Conservation (phyloP, 2,329 filamentous ascomycete genomes). For the Calonectria henricotiae region DNA sequence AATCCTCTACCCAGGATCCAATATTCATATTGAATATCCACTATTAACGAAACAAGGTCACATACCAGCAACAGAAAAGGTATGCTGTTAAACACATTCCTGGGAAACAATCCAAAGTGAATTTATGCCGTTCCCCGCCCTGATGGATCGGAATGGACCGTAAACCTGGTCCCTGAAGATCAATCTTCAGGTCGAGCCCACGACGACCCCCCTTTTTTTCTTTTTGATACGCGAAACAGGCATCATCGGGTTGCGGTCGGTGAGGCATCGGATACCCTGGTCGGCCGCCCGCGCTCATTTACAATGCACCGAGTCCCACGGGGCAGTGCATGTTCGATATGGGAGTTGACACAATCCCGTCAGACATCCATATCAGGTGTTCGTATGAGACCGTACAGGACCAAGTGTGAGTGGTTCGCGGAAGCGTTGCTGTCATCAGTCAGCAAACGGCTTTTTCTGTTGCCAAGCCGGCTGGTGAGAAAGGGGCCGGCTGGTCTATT, state of each 20-base stretch:
- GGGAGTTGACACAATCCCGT: neutral
- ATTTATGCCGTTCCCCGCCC: slow-evolving; percentile 19
- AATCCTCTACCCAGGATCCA: slow-evolving; percentile 3
- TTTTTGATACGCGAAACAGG: slow-evolving; percentile 47
- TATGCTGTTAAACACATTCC: slow-evolving; percentile 23
- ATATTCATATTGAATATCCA: slow-evolving; percentile 18
- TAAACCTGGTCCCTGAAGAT: slow-evolving; percentile 43
- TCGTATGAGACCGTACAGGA: neutral
- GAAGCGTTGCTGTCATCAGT: neutral
- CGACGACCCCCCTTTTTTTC: slow-evolving; percentile 45
- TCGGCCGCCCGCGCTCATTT: slow-evolving; percentile 21
- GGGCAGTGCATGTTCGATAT: slow-evolving; percentile 1
- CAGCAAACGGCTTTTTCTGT: neutral
- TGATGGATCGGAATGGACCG: slow-evolving; percentile 45
- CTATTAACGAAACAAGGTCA: slow-evolving; percentile 26
- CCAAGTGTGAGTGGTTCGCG: neutral
- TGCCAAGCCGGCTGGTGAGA: slow-evolving; percentile 9
- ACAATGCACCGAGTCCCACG: slow-evolving; percentile 10
- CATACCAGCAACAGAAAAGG: slow-evolving; percentile 39
- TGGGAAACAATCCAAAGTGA: slow-evolving; percentile 3
- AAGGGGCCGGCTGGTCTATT: slow-evolving; percentile 24
- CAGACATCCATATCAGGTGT: neutral
- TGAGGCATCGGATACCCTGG: slow-evolving; percentile 26
- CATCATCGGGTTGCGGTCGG: slow-evolving; percentile 26
- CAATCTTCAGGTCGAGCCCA: slow-evolving; percentile 39